Conservation (phyloP, 2,329 filamentous ascomycete genomes). For the Ophiognomonia clavigignenti-juglandacearum region DNA sequence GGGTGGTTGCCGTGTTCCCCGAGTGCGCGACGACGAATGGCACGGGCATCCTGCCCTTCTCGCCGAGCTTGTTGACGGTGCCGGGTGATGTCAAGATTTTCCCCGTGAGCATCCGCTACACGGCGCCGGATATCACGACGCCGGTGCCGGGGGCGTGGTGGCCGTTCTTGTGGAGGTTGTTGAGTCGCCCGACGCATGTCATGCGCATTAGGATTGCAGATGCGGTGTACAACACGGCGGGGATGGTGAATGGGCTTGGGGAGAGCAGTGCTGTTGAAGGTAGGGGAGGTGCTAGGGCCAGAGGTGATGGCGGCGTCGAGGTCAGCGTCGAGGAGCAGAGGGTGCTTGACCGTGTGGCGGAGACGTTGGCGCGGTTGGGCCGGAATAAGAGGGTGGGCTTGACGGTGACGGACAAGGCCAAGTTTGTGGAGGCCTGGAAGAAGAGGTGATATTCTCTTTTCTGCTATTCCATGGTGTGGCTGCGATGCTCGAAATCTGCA, state of each 20-base stretch:
- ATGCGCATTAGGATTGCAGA: constrained; percentile 90
- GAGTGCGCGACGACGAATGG: constrained; percentile 95
- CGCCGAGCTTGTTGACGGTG: constrained; percentile 67
- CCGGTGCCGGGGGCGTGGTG: constrained; percentile 72
- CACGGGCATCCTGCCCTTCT: constrained; percentile 79
- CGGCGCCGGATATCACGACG: constrained; percentile 83
- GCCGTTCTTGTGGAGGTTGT: constrained; percentile 78
- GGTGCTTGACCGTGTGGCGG: constrained; percentile 73
- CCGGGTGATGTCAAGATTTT: constrained; percentile 72
- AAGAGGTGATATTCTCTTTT: constrained; percentile 30
- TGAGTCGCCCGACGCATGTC: constrained; percentile 79
- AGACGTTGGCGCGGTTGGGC: constrained; percentile 80
- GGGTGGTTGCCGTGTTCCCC: constrained; percentile 82
- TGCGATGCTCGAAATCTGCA: neutral
- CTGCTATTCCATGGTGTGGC: constrained; percentile 17
- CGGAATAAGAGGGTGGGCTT: constrained; percentile 85
- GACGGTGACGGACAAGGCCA: constrained; percentile 74
- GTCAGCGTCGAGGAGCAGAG: constrained; percentile 56
- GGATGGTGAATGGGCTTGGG: constrained; percentile 29
- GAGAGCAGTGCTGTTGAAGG: constrained; percentile 22
- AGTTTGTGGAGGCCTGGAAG: constrained; percentile 69
- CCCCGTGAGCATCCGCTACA: constrained; percentile 85
- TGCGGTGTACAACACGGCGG: constrained; percentile 52
- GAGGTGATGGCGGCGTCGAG: constrained; percentile 20
- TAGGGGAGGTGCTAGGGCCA: constrained; percentile 25